Conservation (phyloP, 352 stramenopile genomes). For the Thalassiosira mediterranea region DNA sequence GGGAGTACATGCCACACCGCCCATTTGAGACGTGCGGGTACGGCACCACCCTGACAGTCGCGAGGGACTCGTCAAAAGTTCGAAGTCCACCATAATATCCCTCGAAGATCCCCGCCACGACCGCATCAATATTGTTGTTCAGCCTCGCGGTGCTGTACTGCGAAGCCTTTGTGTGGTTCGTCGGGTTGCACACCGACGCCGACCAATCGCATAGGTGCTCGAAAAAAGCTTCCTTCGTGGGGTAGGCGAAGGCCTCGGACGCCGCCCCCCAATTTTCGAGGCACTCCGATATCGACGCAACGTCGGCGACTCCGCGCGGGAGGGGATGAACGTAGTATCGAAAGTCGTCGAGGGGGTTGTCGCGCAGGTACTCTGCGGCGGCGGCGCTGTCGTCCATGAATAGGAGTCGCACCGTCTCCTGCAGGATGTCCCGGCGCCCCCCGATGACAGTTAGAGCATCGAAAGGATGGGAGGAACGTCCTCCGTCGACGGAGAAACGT, state of each 20-base stretch:
- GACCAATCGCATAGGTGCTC: conserved; percentile 3
- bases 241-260: neutral
- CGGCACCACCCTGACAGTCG: neutral
- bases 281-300: neutral
- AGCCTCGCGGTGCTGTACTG: conserved; percentile 9
- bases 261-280: neutral
- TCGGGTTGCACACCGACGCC: conserved; percentile 2
- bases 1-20: neutral
- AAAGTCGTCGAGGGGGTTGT: conserved; percentile 1
- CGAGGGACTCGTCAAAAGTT: neutral
- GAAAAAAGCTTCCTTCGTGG: neutral
- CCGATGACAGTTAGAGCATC: too few species aligned
- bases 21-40: neutral
- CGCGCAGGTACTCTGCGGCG: neutral
- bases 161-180: neutral
- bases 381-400: conserved; percentile 1
- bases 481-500: too few species aligned
- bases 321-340: neutral
- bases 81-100: neutral
- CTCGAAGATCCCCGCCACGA: neutral
- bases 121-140: conserved; percentile 7
- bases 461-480: too few species aligned
- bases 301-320: neutral
- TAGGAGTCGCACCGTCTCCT: conserved; percentile 1
- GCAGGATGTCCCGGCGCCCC: too few species aligned